A percentile compares a stretch with the other conserved stretches of the same genome.
phyloP scores from a whole-genome alignment of 73 alveolate species.

The Diophrys appendiculata region DNA sequence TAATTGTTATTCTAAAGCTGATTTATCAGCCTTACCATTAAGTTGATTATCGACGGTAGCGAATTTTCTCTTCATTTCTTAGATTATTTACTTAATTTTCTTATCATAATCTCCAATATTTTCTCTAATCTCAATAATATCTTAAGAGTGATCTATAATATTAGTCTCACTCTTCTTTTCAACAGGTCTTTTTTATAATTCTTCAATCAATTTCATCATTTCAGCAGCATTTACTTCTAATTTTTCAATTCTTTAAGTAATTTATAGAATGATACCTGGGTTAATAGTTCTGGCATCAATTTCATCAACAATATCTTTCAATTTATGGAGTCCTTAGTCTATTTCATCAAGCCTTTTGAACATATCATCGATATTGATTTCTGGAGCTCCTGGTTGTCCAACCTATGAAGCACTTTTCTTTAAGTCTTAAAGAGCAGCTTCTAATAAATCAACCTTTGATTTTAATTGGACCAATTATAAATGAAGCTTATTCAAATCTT shows the following conservation, averaged over 20 bases:
- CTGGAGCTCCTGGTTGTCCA: no score
- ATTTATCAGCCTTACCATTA: slow-evolving; percentile 12
- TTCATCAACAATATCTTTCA: background rate
- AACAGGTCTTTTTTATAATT: background rate
- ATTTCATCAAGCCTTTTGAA: background rate
- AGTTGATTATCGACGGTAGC: background rate
- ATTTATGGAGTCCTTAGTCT: background rate
- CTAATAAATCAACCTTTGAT: background rate
- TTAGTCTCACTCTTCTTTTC: background rate
- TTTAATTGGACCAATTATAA: background rate
- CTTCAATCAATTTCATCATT: background rate
- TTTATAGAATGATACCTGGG: background rate
- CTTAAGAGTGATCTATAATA: background rate
- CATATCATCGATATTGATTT: background rate
- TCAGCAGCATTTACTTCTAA: background rate
- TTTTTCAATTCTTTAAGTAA: background rate
- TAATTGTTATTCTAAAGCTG: background rate
- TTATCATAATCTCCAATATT: background rate
- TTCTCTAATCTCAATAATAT: background rate
- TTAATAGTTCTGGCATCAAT: background rate
- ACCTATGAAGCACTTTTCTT: background rate
- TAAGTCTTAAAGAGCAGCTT: background rate
- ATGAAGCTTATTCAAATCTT: background rate
- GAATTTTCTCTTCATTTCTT: background rate
- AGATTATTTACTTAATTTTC: background rate